phyloP scores from a whole-genome alignment of 2,329 filamentous ascomycete genomes.

The Thermoascus crustaceus region DNA sequence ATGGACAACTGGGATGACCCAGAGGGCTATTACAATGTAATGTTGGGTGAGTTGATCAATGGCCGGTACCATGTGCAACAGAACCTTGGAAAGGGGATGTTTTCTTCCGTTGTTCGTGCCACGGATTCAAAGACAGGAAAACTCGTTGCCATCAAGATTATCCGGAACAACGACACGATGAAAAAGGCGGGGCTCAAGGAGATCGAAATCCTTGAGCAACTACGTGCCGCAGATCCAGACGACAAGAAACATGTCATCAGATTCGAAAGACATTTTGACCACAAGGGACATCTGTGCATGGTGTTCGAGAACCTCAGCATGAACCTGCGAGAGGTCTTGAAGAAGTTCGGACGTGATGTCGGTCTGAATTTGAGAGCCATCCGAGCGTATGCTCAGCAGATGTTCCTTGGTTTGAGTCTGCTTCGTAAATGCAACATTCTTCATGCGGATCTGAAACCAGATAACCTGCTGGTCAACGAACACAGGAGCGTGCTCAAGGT shows the following conservation, averaged over 20 bases:
- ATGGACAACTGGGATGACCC: constrained; percentile 90
- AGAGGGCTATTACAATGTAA: constrained; percentile 94
- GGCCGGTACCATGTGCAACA: constrained; percentile 83
- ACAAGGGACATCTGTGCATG: constrained; percentile 92
- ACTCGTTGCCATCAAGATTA: constrained; percentile 93
- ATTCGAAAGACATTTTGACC: constrained; percentile 80
- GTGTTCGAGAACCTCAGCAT: constrained; percentile 90
- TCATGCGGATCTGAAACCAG: constrained; percentile 92
- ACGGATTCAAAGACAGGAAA: constrained; percentile 65
- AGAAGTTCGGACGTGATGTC: constrained; percentile 90
- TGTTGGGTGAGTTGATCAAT: constrained; percentile 82
- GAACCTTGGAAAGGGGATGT: constrained; percentile 86
- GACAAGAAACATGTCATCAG: constrained; percentile 88
- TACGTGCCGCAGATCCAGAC: constrained; percentile 76
- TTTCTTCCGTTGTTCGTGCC: constrained; percentile 89
- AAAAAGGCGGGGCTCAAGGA: constrained; percentile 86
- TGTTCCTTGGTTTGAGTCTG: constrained; percentile 80
- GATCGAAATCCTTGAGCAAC: constrained; percentile 82
- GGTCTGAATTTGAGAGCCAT: constrained; percentile 86
- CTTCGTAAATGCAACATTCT: constrained; percentile 89
- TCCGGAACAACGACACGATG: constrained; percentile 92
- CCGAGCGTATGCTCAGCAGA: constrained; percentile 83
- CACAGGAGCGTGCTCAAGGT: constrained; percentile 80
- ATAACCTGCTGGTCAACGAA: constrained; percentile 92
- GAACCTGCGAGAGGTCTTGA: constrained; percentile 87